These are phyloP conservation scores for Iris pallida DNA, from an alignment of 116 monocot genomes.

Conservation along the genomic window DNA sequence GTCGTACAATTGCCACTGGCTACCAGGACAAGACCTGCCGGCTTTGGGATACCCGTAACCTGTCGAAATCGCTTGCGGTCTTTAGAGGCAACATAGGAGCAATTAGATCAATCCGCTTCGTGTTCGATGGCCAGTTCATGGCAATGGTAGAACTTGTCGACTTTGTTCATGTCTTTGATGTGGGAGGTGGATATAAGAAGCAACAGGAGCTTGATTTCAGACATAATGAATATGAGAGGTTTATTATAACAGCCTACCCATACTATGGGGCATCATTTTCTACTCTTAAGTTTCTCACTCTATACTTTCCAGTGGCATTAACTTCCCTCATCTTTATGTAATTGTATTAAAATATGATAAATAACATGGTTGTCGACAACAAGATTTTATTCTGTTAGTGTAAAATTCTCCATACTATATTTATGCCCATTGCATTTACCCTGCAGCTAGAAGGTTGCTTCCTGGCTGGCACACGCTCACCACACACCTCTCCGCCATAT, in stretches of 20 bases:
- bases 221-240: slow-evolving; percentile 92
- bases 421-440: too few species aligned
- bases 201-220: slow-evolving; percentile 58
- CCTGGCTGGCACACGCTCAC: slow-evolving; percentile 96
- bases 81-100: slow-evolving; percentile 65
- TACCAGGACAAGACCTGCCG: slow-evolving; percentile 75
- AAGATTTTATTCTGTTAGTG: too few species aligned
- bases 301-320: too few species aligned
- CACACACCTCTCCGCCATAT: slow-evolving; percentile 51
- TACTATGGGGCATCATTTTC: slow-evolving; percentile 93
- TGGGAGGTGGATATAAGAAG: slow-evolving; percentile 32
- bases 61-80: slow-evolving; percentile 45
- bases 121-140: slow-evolving; percentile 61
- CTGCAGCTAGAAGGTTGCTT: slow-evolving; percentile 83
- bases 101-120: slow-evolving; percentile 54
- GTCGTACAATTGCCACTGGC: slow-evolving; percentile 54
- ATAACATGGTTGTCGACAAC: too few species aligned
- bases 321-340: too few species aligned
- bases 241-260: slow-evolving; percentile 79
- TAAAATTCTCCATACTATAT: too few species aligned
- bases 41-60: slow-evolving; percentile 59
- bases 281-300: slow-evolving; percentile 38
- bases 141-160: slow-evolving; percentile 69
- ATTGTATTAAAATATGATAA: too few species aligned
- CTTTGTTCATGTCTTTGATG: slow-evolving; percentile 62